Base-by-base conservation (phyloP, 225 moss, liverwort and hornwort species). In the Rhytidiadelphus loreus region DNA sequence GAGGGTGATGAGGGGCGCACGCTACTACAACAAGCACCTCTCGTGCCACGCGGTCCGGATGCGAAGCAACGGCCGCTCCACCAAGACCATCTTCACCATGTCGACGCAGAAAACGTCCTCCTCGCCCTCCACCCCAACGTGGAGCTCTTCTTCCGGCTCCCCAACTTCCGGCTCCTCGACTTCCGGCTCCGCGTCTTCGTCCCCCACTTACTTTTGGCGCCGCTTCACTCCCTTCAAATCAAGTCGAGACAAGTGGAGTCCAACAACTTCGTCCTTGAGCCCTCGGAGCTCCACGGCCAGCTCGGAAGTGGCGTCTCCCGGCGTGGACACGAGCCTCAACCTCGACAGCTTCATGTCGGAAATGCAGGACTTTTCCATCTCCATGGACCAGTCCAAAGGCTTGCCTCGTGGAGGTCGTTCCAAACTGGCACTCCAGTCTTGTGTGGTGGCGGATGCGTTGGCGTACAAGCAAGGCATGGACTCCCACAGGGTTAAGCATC, bases 41-140 rank as follows among this genome's bases (percentile, higher is more conserved):
- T 89, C 91, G 10, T 92, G 91, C 59, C 89, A 91, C 41, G 92
- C 92, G 18, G 92, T 92, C 30, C 91, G 94, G 16, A 91, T 94
- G 91, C 73, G 92, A 39, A 90, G 94, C 56, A 87, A 89, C n/a
- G 94, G 92, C 19, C 92, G 90, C 16, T 94, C 94, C 43, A 88
- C 81, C 30, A 91, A 94, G 39, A 90, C 91, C 10, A 88, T 94
- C 71, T 91, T 91, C 75, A 69, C 86, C 77, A 74, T 32, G 71
- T 39, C 82, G n/a, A 18, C 35, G 66, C 50, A 55, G 58, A 66
- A 44, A 35, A 69, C 61, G 16, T 8, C 62, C 21, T 82, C 62
- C 21, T 56, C 79, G 26, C 60, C 85, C 23, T 48, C 85, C 74
- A 87, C 87, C 5, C 87, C 69, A 22, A 43, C 44, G 7, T 58